Conservation (phyloP, 108 stramenopile genomes). For the Pseudonitzschia multistriata region DNA sequence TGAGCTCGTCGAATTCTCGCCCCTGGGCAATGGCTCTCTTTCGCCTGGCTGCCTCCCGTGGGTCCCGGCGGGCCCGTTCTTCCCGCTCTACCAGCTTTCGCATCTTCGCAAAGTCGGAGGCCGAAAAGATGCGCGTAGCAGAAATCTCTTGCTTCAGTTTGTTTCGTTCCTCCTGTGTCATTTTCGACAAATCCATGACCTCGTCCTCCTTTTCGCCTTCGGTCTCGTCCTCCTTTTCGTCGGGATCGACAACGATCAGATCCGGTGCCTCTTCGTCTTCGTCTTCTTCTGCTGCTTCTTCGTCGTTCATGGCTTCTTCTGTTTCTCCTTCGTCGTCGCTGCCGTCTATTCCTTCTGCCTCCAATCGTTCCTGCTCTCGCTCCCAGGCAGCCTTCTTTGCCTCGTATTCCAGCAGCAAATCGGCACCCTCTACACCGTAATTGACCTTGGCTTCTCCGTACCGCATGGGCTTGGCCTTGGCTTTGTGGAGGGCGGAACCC, state of each 20-base stretch:
- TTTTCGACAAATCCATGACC: background rate
- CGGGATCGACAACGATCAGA: conserved; percentile 52
- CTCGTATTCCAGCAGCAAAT: conserved; percentile 87
- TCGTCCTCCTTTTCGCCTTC: conserved; percentile 28
- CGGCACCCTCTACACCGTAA: conserved; percentile 91
- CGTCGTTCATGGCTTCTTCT: conserved; percentile 49
- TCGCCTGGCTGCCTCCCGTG: conserved; percentile 72
- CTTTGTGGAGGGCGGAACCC: conserved; percentile 74
- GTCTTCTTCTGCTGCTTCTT: conserved; percentile 46
- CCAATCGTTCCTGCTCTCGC: conserved; percentile 14
- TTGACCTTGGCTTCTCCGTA: conserved; percentile 86
- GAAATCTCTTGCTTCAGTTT: conserved; percentile 78
- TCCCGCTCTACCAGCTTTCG: conserved; percentile 86
- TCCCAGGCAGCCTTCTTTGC: conserved; percentile 52
- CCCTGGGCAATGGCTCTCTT: conserved; percentile 77
- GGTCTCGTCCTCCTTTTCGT: conserved; percentile 16
- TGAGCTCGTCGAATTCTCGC: conserved; percentile 68
- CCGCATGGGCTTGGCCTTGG: conserved; percentile 73
- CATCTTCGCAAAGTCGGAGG: conserved; percentile 85
- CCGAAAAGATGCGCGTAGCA: conserved; percentile 77
- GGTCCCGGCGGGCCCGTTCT: conserved; percentile 67
- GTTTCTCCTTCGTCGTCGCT: conserved; percentile 42
- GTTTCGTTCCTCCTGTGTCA: conserved; percentile 62
- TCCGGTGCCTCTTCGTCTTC: conserved; percentile 61
- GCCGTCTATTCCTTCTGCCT: background rate